These are phyloP conservation scores for Aspergillus cristatus DNA, from an alignment of 495 filamentous ascomycete species.

Conservation along the genomic window DNA sequence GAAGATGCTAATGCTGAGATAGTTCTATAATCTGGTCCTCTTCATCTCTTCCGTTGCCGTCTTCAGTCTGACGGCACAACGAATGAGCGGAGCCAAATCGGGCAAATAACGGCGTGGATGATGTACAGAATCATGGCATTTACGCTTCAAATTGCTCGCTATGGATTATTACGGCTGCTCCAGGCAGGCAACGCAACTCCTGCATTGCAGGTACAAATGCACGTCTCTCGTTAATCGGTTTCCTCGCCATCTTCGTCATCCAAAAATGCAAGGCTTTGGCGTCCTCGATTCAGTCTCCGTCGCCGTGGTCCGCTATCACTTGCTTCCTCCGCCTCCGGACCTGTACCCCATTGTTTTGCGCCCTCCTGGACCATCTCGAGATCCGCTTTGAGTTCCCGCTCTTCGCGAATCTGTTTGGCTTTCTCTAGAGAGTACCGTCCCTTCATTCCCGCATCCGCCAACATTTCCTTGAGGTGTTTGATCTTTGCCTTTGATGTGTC, in stretches of 20 bases:
- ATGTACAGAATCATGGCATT: background rate
- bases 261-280: slow-evolving; percentile 46
- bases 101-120: slow-evolving; percentile 18
- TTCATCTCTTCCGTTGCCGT: slow-evolving; percentile 92
- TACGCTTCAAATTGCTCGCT: no score
- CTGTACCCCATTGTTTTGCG: slow-evolving; percentile 63
- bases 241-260: slow-evolving; percentile 46
- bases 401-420: slow-evolving; percentile 76
- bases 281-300: slow-evolving; percentile 33
- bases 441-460: slow-evolving; percentile 75
- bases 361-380: slow-evolving; percentile 74
- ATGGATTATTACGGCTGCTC: slow-evolving; percentile 1
- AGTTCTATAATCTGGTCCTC: slow-evolving; percentile 97
- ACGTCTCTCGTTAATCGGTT: slow-evolving; percentile 35
- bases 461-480: slow-evolving; percentile 64
- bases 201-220: no score
- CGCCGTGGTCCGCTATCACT: slow-evolving; percentile 26
- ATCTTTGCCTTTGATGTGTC: slow-evolving; percentile 74
- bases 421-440: slow-evolving; percentile 78
- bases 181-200: background rate
- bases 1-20: slow-evolving; percentile 2
- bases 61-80: slow-evolving; percentile 84
- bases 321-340: slow-evolving; percentile 38
- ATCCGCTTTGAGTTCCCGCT: slow-evolving; percentile 71
- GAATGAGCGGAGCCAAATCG: slow-evolving; percentile 43